Evolutionary conservation across 352 stramenopile genomes (phyloP).

Genomic region (Globisporangium orthogonon): DNA sequence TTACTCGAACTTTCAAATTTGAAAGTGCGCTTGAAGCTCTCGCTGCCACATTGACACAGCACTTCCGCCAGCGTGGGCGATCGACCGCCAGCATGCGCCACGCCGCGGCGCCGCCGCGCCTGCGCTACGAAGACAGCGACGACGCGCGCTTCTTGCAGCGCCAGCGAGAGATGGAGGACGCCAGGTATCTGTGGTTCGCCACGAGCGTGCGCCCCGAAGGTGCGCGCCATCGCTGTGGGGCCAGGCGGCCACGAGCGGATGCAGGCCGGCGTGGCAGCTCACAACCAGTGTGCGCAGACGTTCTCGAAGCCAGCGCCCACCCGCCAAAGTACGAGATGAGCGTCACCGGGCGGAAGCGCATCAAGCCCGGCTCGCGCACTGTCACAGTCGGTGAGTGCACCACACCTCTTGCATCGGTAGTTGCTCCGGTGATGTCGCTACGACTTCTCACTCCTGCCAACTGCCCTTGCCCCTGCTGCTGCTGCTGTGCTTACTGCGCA

Average conservation of each 20-base stretch:
- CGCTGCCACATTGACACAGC: background rate
- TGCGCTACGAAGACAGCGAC: constrained; percentile 19
- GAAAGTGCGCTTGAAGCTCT: background rate
- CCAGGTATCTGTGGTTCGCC: constrained; percentile 63
- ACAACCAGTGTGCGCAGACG: constrained; percentile 26
- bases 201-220: constrained; percentile 49
- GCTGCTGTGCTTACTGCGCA: constrained; percentile 3
- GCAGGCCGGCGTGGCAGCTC: background rate
- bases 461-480: too few relatives aligned
- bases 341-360: constrained; percentile 63
- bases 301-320: constrained; percentile 69
- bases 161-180: constrained; percentile 12
- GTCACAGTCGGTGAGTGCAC: constrained; percentile 43
- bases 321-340: constrained; percentile 67
- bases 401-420: background rate
- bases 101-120: background rate
- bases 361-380: constrained; percentile 56
- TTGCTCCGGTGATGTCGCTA: background rate
- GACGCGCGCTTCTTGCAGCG: constrained; percentile 9
- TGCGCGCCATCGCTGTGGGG: constrained; percentile 5
- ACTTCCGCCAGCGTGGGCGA: background rate
- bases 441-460: background rate
- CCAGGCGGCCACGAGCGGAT: background rate
- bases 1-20: constrained; percentile 4
- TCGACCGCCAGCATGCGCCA: background rate